Evolutionary conservation across 768 basidiomycete genomes (phyloP).

Genomic region (Lactarius trivialis): DNA sequence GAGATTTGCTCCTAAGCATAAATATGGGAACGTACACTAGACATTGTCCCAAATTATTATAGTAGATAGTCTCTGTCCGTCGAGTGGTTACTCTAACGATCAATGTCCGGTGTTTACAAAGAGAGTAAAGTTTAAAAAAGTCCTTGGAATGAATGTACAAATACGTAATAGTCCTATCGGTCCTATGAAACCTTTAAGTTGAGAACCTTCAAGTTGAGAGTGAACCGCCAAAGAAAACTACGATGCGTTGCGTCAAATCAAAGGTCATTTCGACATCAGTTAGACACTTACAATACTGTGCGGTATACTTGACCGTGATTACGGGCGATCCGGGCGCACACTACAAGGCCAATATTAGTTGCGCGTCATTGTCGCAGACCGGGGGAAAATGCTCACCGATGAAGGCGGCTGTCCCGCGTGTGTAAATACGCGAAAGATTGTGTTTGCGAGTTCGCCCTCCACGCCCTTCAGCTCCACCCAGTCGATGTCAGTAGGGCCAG

Average conservation of each 20-base stretch:
- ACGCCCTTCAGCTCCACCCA: slow-evolving; percentile 11
- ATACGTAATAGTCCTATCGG: no score
- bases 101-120: no score
- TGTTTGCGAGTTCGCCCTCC: slow-evolving; percentile 6
- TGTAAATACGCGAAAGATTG: slow-evolving; percentile 16
- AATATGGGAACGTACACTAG: neutral
- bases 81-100: no score
- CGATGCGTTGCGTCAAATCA: neutral
- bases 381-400: slow-evolving; percentile 3
- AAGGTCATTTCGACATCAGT: neutral
- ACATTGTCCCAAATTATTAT: no score
- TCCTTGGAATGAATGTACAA: neutral
- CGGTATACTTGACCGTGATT: slow-evolving; percentile 12
- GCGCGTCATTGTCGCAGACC: no score
- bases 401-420: slow-evolving; percentile 10
- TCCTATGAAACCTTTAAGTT: neutral
- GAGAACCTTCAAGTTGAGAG: neutral
- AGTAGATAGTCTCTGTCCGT: neutral
- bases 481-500: slow-evolving; percentile 1
- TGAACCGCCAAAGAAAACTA: slow-evolving; percentile 5
- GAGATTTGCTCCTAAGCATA: no score
- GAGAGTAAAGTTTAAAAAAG: no score
- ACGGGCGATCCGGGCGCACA: slow-evolving; percentile 3
- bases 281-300: slow-evolving; percentile 17
- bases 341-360: neutral